These are phyloP conservation scores for Coemansia sp. DNA, from an alignment of 192 early-diverging fungal genomes.

Conservation along the genomic window DNA sequence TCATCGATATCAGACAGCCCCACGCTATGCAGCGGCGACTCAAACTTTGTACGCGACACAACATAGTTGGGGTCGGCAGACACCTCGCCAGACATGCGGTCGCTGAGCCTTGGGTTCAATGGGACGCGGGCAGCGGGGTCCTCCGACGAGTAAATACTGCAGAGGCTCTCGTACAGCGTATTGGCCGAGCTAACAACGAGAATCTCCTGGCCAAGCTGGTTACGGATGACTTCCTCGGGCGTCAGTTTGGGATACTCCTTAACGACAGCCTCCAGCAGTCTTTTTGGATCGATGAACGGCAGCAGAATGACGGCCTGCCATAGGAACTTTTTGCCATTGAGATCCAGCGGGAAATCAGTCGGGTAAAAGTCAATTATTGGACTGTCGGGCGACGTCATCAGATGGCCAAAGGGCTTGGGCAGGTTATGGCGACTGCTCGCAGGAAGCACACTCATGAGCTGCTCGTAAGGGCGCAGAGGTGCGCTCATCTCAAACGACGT, in stretches of 20 bases:
- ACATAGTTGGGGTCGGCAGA: slow-evolving; percentile 58
- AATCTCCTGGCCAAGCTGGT: slow-evolving; percentile 60
- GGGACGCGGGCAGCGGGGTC: slow-evolving; percentile 24
- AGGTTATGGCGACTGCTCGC: slow-evolving; percentile 61
- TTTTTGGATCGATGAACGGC: slow-evolving; percentile 89
- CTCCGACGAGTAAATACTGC: slow-evolving; percentile 29
- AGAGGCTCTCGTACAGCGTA: slow-evolving; percentile 58
- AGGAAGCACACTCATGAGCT: slow-evolving; percentile 96
- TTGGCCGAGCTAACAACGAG: slow-evolving; percentile 60
- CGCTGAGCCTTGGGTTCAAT: slow-evolving; percentile 56
- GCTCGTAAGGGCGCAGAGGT: slow-evolving; percentile 90
- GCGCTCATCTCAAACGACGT: slow-evolving; percentile 77
- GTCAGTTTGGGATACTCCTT: slow-evolving; percentile 61
- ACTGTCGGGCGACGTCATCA: slow-evolving; percentile 81
- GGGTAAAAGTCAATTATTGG: slow-evolving; percentile 97
- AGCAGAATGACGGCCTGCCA: slow-evolving; percentile 94
- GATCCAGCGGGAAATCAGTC: slow-evolving; percentile 79
- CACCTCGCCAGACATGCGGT: slow-evolving; percentile 57
- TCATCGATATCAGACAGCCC: slow-evolving; percentile 59
- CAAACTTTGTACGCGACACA: slow-evolving; percentile 57
- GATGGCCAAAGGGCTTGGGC: slow-evolving; percentile 58
- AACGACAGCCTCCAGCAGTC: slow-evolving; percentile 70
- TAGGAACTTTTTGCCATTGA: slow-evolving; percentile 92
- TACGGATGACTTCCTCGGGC: slow-evolving; percentile 71
- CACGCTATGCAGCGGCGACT: slow-evolving; percentile 52